Base-by-base conservation (phyloP, 805 yeast species). In the Diddensiella transvaalensis region DNA sequence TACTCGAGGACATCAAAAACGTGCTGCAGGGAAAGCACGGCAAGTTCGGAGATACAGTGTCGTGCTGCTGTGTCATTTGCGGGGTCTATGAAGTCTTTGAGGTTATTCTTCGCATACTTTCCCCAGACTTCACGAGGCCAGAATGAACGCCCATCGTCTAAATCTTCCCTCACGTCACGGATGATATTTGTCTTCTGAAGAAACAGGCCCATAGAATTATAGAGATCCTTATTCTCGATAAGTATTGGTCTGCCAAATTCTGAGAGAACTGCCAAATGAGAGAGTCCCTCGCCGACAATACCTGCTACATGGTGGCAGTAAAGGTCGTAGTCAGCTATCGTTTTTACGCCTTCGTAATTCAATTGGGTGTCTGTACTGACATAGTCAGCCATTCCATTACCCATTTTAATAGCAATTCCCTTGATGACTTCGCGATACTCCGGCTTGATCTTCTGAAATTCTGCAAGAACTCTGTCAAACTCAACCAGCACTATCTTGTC, bases 271-370 rank as follows among this genome's bases (percentile, higher is more conserved):
- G 88, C 79, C 67, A 93, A 73, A 53, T 85, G 78, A 8, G 98
- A 89, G 57, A 89, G 74, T 2, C 99, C 99, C 62, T 89, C 96
- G 49, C 99, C 99, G 36, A 93, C 98, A 46, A 93, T 74, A 1
- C 99, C 99, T 1, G 99, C 99, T 50, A 93, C 99, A 62, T 90
- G 87, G 69, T 90, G 90, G 69, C 99, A 93, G 72, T 93, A 93
- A 52, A 84, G 73, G 64, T 93, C 90, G 64, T 85, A 93, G 62
- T 89, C 98, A 52, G 77, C 73, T 40, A 86, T 65, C 1, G 96
- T 87, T 42, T 71, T 72, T 41, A 93, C 82, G 1, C 98, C 98
- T 52, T 80, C 79, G 56, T 77, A 64, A 65, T 87, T 88, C 71
- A 87, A 87, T 40, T 59, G 59, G 53, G 83, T 76, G 44, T 85